phyloP scores from a whole-genome alignment of 441 rosid species.

The Manihot esculenta region DNA sequence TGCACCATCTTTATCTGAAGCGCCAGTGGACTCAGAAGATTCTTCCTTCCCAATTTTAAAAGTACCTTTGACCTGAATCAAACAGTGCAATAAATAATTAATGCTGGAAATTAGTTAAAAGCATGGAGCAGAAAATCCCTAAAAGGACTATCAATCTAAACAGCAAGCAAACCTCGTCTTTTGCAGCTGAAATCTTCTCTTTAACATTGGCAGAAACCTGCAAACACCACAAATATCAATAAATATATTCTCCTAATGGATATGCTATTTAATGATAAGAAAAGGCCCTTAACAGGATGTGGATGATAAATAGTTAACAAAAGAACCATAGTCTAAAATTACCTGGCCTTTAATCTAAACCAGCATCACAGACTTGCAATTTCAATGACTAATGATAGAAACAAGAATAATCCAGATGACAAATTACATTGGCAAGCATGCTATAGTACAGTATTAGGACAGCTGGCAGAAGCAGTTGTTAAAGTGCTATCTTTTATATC shows the following conservation, averaged over 20 bases:
- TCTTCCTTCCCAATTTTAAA: slow-evolving; percentile 57
- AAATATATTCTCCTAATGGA: not conserved
- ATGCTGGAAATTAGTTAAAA: not conserved
- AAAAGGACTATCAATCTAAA: slow-evolving; percentile 11
- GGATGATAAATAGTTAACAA: not conserved
- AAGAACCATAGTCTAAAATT: not conserved
- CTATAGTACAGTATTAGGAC: not conserved
- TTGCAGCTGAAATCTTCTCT: slow-evolving; percentile 77
- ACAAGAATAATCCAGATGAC: not conserved
- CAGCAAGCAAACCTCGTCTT: slow-evolving; percentile 69
- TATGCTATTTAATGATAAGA: not conserved
- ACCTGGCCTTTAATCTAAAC: not conserved
- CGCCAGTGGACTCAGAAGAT: slow-evolving; percentile 37
- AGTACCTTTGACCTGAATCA: slow-evolving; percentile 71
- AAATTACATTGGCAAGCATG: not conserved
- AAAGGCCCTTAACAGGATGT: not conserved
- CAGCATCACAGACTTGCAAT: not conserved
- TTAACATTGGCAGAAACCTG: slow-evolving; percentile 80
- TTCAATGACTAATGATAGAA: too few species aligned
- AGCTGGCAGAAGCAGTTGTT: not conserved
- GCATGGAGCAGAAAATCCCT: slow-evolving; percentile 4
- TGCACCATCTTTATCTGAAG: slow-evolving; percentile 36
- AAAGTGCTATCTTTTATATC: not conserved
- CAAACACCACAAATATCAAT: slow-evolving; percentile 6
- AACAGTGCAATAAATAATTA: slow-evolving; percentile 5